Evolutionary conservation across 257 asterid genomes (phyloP).

Genomic region (Gentiana straminea): DNA sequence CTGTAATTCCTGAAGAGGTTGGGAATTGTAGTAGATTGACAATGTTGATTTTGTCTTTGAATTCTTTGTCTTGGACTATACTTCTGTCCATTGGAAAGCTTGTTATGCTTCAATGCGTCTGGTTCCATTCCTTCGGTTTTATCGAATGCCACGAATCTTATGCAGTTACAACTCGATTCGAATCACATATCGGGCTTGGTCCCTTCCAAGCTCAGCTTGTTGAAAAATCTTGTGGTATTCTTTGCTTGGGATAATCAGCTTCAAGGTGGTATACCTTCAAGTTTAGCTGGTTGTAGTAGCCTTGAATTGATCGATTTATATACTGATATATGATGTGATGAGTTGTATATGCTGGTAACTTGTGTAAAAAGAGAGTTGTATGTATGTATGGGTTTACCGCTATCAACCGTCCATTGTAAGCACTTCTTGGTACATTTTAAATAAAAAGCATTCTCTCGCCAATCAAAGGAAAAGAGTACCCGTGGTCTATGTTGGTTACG

Average conservation of each 20-base stretch:
- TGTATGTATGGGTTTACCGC: too few relatives aligned
- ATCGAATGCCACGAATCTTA: slow-evolving; percentile 23
- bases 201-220: slow-evolving; percentile 28
- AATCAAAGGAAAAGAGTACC: too few relatives aligned
- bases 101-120: slow-evolving; percentile 26
- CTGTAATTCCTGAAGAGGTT: slow-evolving; percentile 29
- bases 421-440: too few relatives aligned
- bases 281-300: slow-evolving; percentile 30
- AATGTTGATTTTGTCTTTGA: slow-evolving; percentile 31
- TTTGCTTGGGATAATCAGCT: slow-evolving; percentile 39
- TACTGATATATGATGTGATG: not conserved
- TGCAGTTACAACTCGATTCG: slow-evolving; percentile 31
- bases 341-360: too few relatives aligned
- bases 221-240: slow-evolving; percentile 29
- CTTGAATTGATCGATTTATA: slow-evolving; percentile 31
- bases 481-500: too few relatives aligned
- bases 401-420: too few relatives aligned
- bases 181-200: slow-evolving; percentile 39
- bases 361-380: too few relatives aligned
- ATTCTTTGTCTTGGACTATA: slow-evolving; percentile 31
- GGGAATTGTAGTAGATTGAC: slow-evolving; percentile 30
- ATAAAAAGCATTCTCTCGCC: too few relatives aligned
- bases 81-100: slow-evolving; percentile 32
- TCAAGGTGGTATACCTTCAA: slow-evolving; percentile 33
- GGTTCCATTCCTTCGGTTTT: slow-evolving; percentile 33